phyloP scores from a whole-genome alignment of 805 yeast genomes.

The Brettanomyces naardenensis region DNA sequence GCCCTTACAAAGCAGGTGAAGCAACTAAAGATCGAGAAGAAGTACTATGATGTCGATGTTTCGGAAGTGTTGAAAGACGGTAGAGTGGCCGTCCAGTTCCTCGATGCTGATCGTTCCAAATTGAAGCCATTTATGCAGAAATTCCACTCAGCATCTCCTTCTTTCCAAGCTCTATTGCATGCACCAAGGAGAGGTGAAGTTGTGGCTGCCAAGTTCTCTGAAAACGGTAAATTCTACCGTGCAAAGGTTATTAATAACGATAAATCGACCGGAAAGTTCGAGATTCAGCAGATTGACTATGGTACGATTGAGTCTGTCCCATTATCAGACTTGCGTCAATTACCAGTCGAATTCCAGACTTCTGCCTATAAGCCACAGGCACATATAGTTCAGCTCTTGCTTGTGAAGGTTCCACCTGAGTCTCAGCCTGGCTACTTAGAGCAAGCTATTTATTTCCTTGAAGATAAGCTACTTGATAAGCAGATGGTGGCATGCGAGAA shows the following conservation, averaged over 20 bases:
- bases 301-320: conserved; percentile 46
- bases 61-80: conserved; percentile 39
- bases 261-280: conserved; percentile 32
- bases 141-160: conserved; percentile 33
- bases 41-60: conserved; percentile 45
- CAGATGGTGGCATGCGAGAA: conserved; percentile 48
- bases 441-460: conserved; percentile 47
- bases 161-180: conserved; percentile 28
- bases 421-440: conserved; percentile 45
- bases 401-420: conserved; percentile 49
- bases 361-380: conserved; percentile 43
- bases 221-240: conserved; percentile 50
- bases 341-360: conserved; percentile 42
- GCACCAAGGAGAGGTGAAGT: conserved; percentile 45
- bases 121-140: conserved; percentile 37
- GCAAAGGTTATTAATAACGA: conserved; percentile 44
- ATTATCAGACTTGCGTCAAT: conserved; percentile 35
- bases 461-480: conserved; percentile 43
- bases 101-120: conserved; percentile 31
- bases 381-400: conserved; percentile 43
- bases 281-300: conserved; percentile 54
- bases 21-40: conserved; percentile 22
- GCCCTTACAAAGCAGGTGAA: conserved; percentile 12
- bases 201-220: conserved; percentile 46
- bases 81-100: conserved; percentile 36